Base-by-base conservation (phyloP, 2,329 filamentous ascomycete species). In the Sporothrix mexicana region DNA sequence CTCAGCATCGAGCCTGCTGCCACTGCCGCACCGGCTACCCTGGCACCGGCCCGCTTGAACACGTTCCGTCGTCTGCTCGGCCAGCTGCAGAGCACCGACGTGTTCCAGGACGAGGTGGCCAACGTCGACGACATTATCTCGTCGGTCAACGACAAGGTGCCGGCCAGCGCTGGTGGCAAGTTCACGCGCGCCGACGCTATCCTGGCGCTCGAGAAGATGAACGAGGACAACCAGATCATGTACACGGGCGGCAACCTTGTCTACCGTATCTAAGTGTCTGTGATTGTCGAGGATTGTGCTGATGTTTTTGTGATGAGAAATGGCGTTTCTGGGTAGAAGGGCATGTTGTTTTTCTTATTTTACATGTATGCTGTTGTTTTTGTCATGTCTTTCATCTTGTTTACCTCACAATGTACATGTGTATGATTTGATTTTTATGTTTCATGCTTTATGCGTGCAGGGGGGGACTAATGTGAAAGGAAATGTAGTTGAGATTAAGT, bases 41-140 rank as follows among this genome's bases (percentile, higher is more conserved):
- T 94, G 79, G 84, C 87, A 1, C 78, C 88, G 0, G 85, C 86
- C 55, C 88, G 96, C 55, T 83, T 97, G 36, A 84, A 88, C 6
- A 83, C 89, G 1, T 99, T 99, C 90, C 90, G 93, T 71, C 88
- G 89, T 12, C 89, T 92, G 1, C 86, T 99, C 2, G 96, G 96
- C 30, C 92, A 93, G 77, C 85, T 99, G 71, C 91, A 97, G 78
- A 91, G 92, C 77, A 51, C 64, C 3, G 86, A 89, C 13, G 82
- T 99, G n/a, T 99, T 99, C 80, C 89, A 91, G 45, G 93, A 97
- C 74, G 96, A 98, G 78, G 90, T 91, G 20, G 94, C 94, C 15
- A 87, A 91, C 74, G 87, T 98, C 1, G 88, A 90, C 75, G 88
- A 88, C 36, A 86, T 99, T 45, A 86, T 98, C 20, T 87, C 86